phyloP scores from a whole-genome alignment of 371 early-diverging fungal genomes.

The Zopfochytrium polystomum region DNA sequence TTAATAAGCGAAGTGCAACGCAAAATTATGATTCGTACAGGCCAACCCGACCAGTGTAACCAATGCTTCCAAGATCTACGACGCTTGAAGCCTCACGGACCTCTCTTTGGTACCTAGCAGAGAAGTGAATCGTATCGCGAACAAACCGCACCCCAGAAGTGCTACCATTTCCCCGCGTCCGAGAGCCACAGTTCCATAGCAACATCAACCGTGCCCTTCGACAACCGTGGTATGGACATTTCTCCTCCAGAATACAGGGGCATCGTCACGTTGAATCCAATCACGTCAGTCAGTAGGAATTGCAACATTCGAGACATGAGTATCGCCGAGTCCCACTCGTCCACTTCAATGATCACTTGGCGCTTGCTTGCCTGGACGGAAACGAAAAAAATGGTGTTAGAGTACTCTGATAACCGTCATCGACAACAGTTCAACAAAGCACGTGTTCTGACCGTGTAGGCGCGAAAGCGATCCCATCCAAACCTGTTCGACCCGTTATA shows the following conservation, averaged over 20 bases:
- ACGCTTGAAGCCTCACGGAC: background rate
- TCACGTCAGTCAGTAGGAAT: conserved; percentile 6
- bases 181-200: conserved; percentile 13
- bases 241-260: conserved; percentile 11
- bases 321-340: conserved; percentile 19
- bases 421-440: too few species aligned
- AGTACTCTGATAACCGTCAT: too few species aligned
- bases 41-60: conserved; percentile 1
- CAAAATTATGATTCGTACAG: conserved; percentile 2
- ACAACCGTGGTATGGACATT: conserved; percentile 5
- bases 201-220: conserved; percentile 3
- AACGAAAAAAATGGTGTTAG: too few species aligned
- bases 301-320: background rate
- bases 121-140: too few species aligned
- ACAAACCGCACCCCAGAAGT: too few species aligned
- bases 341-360: conserved; percentile 12
- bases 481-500: background rate
- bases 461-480: background rate
- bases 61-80: background rate
- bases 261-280: conserved; percentile 22
- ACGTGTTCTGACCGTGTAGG: background rate
- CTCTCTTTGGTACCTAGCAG: background rate
- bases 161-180: conserved; percentile 2
- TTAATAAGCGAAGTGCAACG: background rate
- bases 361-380: too few species aligned